Evolutionary conservation across 1,284 basidiomycete genomes (phyloP), one percentile per base, ranked within the genome.

Genomic region (Cryptococcus jaspeensis): DNA sequence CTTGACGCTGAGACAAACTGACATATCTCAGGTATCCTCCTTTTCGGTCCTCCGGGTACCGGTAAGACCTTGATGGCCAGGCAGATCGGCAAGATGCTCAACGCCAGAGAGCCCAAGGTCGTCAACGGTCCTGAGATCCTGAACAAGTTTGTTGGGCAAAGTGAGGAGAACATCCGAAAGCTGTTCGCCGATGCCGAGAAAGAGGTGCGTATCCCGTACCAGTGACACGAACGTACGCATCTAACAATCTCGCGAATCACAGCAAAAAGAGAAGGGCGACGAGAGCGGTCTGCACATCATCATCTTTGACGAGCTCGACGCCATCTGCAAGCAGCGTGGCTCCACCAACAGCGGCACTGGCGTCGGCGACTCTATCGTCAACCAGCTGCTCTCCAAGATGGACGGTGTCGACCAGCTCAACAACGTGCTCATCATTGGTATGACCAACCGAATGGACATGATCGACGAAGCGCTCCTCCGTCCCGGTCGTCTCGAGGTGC

Each of bases 31-130:
- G 89, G 90, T 82, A 93, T 99, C 61, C 83, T 99, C 48, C 84
- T 99, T 1, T 91, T 89, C 66, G 96, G 96, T 20, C 96, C 96
- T 52, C 96, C 96, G 1, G 95, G 96, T 72, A 99, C 96, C 9
- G 96, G 96, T 64, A 99, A 99, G 81, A 99, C 96, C 3, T 82
- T 99, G 38, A 92, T 99, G 82, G 96, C 96, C 5, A 84, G 96
- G 45, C 96, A 99, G 81, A 99, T 99, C 62, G 96, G 96, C 22
- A 98, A 96, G 79, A 99, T 99, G 93, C 83, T 99, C 61, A 99
- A 99, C 70, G 95, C 96, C 2, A 83, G 91, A 59, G 96, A 99
- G 77, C 96, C 96, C 28, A 99, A 99, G 79, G 86, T 99, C 58
- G 96, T 99, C 61, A 99, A 99, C 74, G 96, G 96, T 58, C 96